These are phyloP conservation scores for Umbelopsis sp. DNA, from an alignment of 192 early-diverging fungal species.

Conservation along the genomic window DNA sequence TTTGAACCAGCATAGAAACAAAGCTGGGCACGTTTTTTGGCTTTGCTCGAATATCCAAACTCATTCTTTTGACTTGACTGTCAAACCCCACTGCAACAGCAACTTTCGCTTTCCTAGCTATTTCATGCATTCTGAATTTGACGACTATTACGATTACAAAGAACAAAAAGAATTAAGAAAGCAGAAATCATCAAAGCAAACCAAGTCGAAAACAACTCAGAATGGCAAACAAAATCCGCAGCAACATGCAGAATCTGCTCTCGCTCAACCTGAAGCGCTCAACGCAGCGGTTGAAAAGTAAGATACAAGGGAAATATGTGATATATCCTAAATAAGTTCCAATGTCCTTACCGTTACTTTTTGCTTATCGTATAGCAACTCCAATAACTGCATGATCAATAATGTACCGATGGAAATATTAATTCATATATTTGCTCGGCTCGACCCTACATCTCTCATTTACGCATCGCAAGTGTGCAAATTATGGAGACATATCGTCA, in stretches of 20 bases:
- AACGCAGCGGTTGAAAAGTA: no score
- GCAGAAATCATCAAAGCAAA: background rate
- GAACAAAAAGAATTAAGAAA: background rate
- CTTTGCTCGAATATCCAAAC: background rate
- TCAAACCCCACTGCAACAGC: slow-evolving; percentile 7
- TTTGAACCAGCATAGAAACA: no score
- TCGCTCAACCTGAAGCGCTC: background rate
- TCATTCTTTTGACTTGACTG: background rate
- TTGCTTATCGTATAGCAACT: background rate
- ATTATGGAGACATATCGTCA: slow-evolving; percentile 40
- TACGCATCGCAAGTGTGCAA: slow-evolving; percentile 31
- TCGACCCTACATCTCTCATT: slow-evolving; percentile 33
- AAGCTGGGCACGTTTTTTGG: no score
- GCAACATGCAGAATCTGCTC: background rate
- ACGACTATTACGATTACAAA: slow-evolving; percentile 8
- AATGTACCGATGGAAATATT: slow-evolving; percentile 35
- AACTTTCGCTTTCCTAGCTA: slow-evolving; percentile 6
- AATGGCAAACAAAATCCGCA: slow-evolving; percentile 14
- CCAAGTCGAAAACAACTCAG: background rate
- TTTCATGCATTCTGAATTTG: slow-evolving; percentile 21
- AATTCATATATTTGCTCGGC: slow-evolving; percentile 41
- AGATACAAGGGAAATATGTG: no score
- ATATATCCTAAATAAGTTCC: no score
- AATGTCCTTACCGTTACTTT: no score
- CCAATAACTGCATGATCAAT: slow-evolving; percentile 12